These are phyloP conservation scores for Moesziomyces sp. DNA, from an alignment of 1,284 basidiomycete species.

Conservation along the genomic window DNA sequence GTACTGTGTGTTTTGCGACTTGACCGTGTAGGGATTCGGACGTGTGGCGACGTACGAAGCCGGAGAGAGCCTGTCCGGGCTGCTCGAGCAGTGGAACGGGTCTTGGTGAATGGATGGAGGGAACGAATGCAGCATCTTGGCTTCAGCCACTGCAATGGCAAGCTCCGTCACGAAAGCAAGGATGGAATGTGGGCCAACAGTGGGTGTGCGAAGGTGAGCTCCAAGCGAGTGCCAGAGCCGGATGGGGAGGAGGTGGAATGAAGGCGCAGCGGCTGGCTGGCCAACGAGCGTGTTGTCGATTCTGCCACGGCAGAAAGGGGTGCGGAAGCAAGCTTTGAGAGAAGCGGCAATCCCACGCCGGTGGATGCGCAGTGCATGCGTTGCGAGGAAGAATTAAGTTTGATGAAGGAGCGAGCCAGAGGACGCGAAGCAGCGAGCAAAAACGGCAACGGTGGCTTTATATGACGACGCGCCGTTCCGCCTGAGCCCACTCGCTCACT, in stretches of 20 bases:
- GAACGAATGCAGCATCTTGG: constrained; percentile 22
- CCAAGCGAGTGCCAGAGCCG: background rate
- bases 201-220: background rate
- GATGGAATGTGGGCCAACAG: background rate
- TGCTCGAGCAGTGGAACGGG: constrained; percentile 37
- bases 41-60: constrained; percentile 32
- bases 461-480: background rate
- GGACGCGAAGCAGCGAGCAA: background rate
- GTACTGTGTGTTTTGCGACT: constrained; percentile 26
- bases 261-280: background rate
- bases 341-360: background rate
- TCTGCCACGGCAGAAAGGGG: background rate
- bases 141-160: background rate
- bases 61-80: constrained; percentile 16
- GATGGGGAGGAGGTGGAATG: constrained; percentile 1
- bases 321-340: background rate
- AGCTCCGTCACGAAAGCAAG: background rate
- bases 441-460: background rate
- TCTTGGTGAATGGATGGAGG: constrained; percentile 15
- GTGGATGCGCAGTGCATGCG: background rate
- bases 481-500: background rate
- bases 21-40: constrained; percentile 34
- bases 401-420: background rate
- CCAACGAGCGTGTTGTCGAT: background rate
- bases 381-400: background rate